Conservation (phyloP, 495 filamentous ascomycete genomes). For the Haplographium delicatum region DNA sequence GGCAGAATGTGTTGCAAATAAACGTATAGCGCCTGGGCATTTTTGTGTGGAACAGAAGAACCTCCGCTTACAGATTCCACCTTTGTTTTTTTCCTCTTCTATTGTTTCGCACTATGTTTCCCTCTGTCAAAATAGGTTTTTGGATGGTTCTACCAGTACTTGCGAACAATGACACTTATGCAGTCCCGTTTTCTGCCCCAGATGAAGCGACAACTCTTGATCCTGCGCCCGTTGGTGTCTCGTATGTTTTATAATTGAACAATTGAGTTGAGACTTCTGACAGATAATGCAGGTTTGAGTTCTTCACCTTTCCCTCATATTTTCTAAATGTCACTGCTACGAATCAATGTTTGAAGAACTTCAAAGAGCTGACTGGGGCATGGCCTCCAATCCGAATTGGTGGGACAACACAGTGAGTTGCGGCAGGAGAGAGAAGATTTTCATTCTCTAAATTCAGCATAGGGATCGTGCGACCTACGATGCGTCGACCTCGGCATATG, state of each 20-base stretch:
- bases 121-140: too few relatives aligned
- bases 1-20: too few relatives aligned
- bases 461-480: slow-evolving; percentile 51
- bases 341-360: slow-evolving; percentile 48
- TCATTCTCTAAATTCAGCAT: too few relatives aligned
- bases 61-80: too few relatives aligned
- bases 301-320: slow-evolving; percentile 57
- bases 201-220: slow-evolving; percentile 28
- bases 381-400: slow-evolving; percentile 57
- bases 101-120: too few relatives aligned
- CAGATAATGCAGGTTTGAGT: slow-evolving; percentile 40
- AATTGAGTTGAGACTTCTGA: neutral
- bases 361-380: slow-evolving; percentile 46
- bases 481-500: slow-evolving; percentile 40
- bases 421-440: too few relatives aligned
- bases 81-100: too few relatives aligned
- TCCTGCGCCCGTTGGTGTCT: slow-evolving; percentile 48
- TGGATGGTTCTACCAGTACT: too few relatives aligned
- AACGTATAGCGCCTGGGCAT: too few relatives aligned
- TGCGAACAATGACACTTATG: slow-evolving; percentile 15
- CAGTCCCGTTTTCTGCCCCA: slow-evolving; percentile 16
- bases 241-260: slow-evolving; percentile 29
- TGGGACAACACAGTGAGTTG: slow-evolving; percentile 46
- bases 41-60: too few relatives aligned
- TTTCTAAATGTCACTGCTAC: slow-evolving; percentile 50